A percentile compares a stretch with the other conserved stretches of the same genome.
These are phyloP conservation scores for Ordospora colligata DNA, from an alignment of 371 early-diverging fungal species.

Conservation along the genomic window DNA sequence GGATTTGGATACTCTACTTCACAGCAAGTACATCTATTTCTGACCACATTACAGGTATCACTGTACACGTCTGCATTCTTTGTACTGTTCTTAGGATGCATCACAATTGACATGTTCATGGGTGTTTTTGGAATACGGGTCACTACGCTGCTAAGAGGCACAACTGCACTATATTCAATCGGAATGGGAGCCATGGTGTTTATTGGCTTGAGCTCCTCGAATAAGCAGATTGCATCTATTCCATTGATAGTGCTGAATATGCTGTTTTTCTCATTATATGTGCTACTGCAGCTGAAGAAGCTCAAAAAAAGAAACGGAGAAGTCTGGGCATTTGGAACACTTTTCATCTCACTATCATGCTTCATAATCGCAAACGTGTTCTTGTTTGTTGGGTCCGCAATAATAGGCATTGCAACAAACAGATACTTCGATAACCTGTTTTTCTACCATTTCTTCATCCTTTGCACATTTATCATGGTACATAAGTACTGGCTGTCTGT, in stretches of 20 bases:
- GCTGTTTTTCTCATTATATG: slow-evolving; percentile 15
- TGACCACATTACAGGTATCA: slow-evolving; percentile 28
- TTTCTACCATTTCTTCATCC: slow-evolving; percentile 38
- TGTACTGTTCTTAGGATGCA: slow-evolving; percentile 32
- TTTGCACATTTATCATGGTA: slow-evolving; percentile 49
- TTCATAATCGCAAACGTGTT: slow-evolving; percentile 1
- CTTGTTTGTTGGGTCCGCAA: slow-evolving; percentile 25
- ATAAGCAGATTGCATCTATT: background rate
- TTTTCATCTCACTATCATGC: slow-evolving; percentile 30
- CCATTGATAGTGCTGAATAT: slow-evolving; percentile 22
- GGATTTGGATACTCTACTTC: background rate
- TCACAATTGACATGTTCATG: slow-evolving; percentile 34
- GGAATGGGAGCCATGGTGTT: slow-evolving; percentile 14
- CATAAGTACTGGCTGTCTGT: slow-evolving; percentile 58
- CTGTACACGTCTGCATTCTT: slow-evolving; percentile 36
- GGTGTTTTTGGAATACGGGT: slow-evolving; percentile 23
- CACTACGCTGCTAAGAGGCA: slow-evolving; percentile 7
- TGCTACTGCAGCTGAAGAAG: slow-evolving; percentile 30
- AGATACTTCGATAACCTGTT: slow-evolving; percentile 53
- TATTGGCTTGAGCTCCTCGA: background rate
- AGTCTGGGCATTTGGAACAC: slow-evolving; percentile 55
- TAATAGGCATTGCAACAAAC: slow-evolving; percentile 36
- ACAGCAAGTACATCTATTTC: background rate
- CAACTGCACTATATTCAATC: slow-evolving; percentile 14
- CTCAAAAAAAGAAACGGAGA: slow-evolving; percentile 43